Conservation (phyloP, 2,329 filamentous ascomycete genomes). For the Corinectria fuckeliana region DNA sequence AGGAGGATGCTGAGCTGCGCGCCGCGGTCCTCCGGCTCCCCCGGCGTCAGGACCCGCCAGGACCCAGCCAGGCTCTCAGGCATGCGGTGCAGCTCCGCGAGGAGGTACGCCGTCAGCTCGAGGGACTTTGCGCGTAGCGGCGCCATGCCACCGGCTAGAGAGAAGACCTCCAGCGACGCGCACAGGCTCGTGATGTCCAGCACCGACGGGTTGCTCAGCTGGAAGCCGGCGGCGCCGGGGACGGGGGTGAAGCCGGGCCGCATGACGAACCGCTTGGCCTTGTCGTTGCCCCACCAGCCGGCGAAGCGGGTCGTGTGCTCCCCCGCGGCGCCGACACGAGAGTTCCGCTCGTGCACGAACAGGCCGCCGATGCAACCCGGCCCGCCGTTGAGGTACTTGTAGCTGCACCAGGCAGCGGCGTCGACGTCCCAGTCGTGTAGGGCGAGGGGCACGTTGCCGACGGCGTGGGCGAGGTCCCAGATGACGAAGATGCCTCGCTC, state of each 20-base stretch:
- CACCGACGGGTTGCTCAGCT: constrained; percentile 76
- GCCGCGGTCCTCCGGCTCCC: constrained; percentile 68
- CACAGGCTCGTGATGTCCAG: constrained; percentile 75
- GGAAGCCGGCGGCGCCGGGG: constrained; percentile 77
- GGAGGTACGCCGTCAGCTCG: constrained; percentile 73
- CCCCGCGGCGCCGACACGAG: constrained; percentile 52
- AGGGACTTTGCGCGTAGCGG: constrained; percentile 64
- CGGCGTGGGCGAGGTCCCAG: constrained; percentile 85
- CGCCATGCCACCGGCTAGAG: constrained; percentile 60
- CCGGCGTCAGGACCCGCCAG: constrained; percentile 70
- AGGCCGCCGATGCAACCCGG: constrained; percentile 78
- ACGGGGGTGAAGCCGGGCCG: constrained; percentile 76
- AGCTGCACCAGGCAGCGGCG: constrained; percentile 86
- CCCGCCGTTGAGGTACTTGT: constrained; percentile 87
- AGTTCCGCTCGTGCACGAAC: constrained; percentile 78
- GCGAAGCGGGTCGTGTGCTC: constrained; percentile 68
- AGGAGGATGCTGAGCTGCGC: constrained; percentile 78
- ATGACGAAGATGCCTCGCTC: constrained; percentile 71
- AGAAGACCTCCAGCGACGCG: constrained; percentile 69
- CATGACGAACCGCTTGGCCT: constrained; percentile 76
- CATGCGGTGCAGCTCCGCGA: constrained; percentile 60
- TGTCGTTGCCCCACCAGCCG: constrained; percentile 85
- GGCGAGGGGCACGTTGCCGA: constrained; percentile 75
- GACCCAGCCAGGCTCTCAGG: constrained; percentile 34
- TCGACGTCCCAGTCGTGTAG: constrained; percentile 87